Evolutionary conservation across 345 rosid species (phyloP).

Genomic region (Syzygium aqueum): DNA sequence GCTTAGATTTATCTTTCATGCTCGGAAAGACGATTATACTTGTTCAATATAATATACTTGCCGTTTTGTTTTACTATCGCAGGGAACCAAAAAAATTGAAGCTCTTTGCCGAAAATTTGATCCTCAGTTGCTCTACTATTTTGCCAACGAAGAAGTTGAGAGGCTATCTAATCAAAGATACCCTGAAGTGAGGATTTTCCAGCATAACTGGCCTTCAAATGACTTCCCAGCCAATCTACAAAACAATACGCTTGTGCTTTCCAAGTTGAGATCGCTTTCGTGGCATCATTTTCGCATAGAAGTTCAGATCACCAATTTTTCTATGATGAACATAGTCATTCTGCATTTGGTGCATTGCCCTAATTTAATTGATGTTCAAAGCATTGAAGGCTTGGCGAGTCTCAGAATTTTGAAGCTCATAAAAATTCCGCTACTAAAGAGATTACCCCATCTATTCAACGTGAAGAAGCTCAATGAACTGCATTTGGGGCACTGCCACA

Average conservation of each 20-base stretch:
- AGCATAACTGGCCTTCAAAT: background rate
- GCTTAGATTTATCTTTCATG: too few species aligned
- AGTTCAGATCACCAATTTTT: background rate
- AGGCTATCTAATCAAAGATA: background rate
- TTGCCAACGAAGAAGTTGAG: background rate
- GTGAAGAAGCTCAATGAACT: background rate
- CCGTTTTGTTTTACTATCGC: background rate
- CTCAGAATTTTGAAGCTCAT: too few species aligned
- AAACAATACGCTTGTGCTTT: background rate
- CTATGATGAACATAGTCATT: background rate
- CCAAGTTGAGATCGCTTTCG: background rate
- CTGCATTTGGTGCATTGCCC: background rate
- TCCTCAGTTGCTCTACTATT: background rate
- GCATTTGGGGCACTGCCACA: background rate
- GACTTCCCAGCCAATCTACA: constrained; percentile 5
- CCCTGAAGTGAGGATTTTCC: background rate
- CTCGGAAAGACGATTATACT: background rate
- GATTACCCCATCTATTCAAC: background rate
- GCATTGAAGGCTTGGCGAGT: background rate
- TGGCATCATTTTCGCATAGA: background rate
- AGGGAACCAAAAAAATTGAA: background rate
- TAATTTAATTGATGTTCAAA: background rate
- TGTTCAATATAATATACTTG: background rate
- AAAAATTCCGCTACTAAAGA: too few species aligned
- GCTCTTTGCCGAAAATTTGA: background rate